Conservation (phyloP, 805 yeast genomes). For the Gaillardinia entomophila region DNA sequence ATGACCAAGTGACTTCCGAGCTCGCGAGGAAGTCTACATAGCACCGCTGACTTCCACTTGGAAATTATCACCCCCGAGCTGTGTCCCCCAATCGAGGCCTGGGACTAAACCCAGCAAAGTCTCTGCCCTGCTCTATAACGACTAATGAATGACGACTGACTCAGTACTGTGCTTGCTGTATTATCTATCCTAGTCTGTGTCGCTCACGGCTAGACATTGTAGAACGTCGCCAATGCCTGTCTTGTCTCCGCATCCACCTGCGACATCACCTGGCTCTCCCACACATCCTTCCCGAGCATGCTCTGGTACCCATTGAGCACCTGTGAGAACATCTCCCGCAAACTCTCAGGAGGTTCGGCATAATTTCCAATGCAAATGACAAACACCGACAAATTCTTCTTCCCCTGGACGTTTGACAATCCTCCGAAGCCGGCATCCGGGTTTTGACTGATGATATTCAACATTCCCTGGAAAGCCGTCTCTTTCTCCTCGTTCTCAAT, state of each 20-base stretch:
- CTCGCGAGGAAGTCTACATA: too few relatives aligned
- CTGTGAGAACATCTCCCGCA: slow-evolving; percentile 40
- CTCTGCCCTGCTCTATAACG: too few relatives aligned
- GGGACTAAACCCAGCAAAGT: too few relatives aligned
- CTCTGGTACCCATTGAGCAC: slow-evolving; percentile 40
- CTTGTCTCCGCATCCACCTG: slow-evolving; percentile 27
- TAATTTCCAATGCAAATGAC: slow-evolving; percentile 56
- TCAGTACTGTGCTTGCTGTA: too few relatives aligned
- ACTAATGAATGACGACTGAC: too few relatives aligned
- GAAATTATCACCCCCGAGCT: too few relatives aligned
- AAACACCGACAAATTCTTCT: slow-evolving; percentile 45
- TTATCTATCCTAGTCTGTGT: too few relatives aligned
- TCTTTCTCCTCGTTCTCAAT: slow-evolving; percentile 87
- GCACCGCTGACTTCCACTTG: too few relatives aligned
- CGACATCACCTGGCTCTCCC: slow-evolving; percentile 24
- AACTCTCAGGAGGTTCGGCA: slow-evolving; percentile 42
- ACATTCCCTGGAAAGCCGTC: slow-evolving; percentile 79
- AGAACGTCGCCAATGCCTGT: slow-evolving; percentile 12
- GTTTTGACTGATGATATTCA: slow-evolving; percentile 56
- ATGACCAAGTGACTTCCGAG: too few relatives aligned
- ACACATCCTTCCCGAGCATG: slow-evolving; percentile 39
- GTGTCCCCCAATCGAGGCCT: too few relatives aligned
- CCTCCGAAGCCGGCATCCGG: slow-evolving; percentile 57
- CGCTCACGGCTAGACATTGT: slow-evolving; percentile 11
- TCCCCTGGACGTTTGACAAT: slow-evolving; percentile 38